Evolutionary conservation across 2,329 filamentous ascomycete genomes (phyloP), one percentile per base, ranked within the genome.

Genomic region (Simplicillium sp.): DNA sequence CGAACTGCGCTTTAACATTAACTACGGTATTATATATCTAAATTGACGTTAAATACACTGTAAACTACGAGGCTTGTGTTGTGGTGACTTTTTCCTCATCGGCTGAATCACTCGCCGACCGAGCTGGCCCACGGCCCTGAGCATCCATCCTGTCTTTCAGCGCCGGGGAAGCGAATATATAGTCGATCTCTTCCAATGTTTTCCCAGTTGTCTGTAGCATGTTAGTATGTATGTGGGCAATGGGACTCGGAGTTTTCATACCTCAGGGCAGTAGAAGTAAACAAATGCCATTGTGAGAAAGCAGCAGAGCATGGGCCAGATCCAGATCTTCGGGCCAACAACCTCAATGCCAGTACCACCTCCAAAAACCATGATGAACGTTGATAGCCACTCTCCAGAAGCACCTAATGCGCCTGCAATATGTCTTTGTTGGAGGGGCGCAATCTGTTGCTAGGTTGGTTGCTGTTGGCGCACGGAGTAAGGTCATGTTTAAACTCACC

Each of bases 311-410:
- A 38, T 29, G 18, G 36, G 36, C 20, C 18, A 38, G 9, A 38
- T 38, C 36, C 36, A 38, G 12, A 38, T 38, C 18, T 38, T 38
- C n/a, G 17, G 17, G 36, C 36, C 36, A 28, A 38, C 36, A 4
- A 20, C 18, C 7, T 20, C 11, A 16, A 38, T 38, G 7, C 36
- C 36, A 5, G 36, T 38, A 8, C 36, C 36, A 20, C 36, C 36
- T n/a, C 36, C 36, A 31, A 38, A 38, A 7, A 38, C 36, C 36
- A 38, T 38, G 20, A 38, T 38, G n/a, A 38, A 38, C n/a, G 36
- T 38, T 14, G 36, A 38, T 3, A 38, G 20, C 36, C 36, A 38
- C 20, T 38, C 36, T 9, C 36, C 36, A n/a, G 36, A 17, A 7
- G 36, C 36, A 12, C 36, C 36, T 12, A 38, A 20, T 6, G 36